phyloP scores from a whole-genome alignment of 768 basidiomycete species.

The Tricholoma furcatifolium region DNA sequence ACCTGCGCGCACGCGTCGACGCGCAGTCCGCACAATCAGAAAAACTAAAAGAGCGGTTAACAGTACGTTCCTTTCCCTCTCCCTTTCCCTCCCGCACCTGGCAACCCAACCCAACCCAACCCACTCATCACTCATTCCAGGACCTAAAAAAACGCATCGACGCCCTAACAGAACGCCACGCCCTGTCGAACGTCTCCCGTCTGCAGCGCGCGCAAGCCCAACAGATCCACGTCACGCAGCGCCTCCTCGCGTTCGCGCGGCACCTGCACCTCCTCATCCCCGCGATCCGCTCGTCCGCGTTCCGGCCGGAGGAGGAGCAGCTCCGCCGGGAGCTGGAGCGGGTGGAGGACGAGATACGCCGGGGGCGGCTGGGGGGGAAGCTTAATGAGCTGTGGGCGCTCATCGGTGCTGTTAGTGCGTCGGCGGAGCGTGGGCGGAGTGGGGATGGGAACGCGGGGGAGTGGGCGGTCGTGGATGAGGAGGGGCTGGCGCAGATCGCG shows the following conservation, averaged over 20 bases:
- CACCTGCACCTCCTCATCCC: constrained; percentile 82
- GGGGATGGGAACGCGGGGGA: constrained; percentile 45
- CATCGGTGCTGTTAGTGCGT: constrained; percentile 69
- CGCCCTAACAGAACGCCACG: constrained; percentile 59
- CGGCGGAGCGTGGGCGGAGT: constrained; percentile 49
- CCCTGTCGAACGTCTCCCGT: constrained; percentile 66
- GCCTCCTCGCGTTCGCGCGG: constrained; percentile 66
- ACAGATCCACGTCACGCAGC: constrained; percentile 70
- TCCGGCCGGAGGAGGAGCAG: constrained; percentile 79
- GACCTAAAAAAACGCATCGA: constrained; percentile 68
- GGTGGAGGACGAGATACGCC: constrained; percentile 69
- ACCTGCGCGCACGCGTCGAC: constrained; percentile 75
- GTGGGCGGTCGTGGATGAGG: constrained; percentile 88
- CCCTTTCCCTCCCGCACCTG: too few species aligned
- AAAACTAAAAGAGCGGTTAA: constrained; percentile 65
- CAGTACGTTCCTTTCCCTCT: constrained; percentile 31
- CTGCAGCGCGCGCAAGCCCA: constrained; percentile 58
- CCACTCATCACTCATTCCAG: too few species aligned
- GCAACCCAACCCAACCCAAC: too few species aligned
- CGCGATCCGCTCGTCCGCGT: constrained; percentile 67
- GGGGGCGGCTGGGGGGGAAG: constrained; percentile 65
- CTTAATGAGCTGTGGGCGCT: constrained; percentile 86
- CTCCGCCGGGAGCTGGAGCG: constrained; percentile 70
- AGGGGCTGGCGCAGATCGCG: constrained; percentile 73
- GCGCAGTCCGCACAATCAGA: constrained; percentile 68